Base-by-base conservation (phyloP, 371 early-diverging fungal species). In the Rhizopus arrhizus region DNA sequence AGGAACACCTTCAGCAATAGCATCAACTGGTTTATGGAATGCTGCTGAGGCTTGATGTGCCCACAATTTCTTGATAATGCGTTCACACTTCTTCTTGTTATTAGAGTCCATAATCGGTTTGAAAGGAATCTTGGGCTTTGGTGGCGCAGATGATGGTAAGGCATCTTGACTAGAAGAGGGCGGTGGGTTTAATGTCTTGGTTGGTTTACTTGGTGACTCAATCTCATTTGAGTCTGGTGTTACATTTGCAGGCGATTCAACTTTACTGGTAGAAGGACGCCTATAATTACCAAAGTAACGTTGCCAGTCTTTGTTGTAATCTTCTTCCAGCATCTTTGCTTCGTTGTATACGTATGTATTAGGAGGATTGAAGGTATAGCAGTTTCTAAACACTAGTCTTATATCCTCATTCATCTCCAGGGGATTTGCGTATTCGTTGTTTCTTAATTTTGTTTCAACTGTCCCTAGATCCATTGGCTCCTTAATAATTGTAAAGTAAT, bases 381-480 rank as follows among this genome's bases (percentile, higher is more conserved):
- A 85, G 60, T 85, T 85, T n/a, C 64, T 68, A 46, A 85, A 77
- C 59, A 85, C 76, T 11, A 85, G 65, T 1, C 68, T 70, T 28
- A 82, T 70, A 54, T 85, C 85, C 2, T 59, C 59, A 38, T 83
- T 72, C 57, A 85, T 77, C 35, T 80, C 74, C 5, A 72, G 61
- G 6, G 77, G 68, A 45, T 65, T 70, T 5, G 45, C 47, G 56
- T 86, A 86, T 36, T 74, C 68, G 13, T 73, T 63, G 0, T 59
- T 69, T 32, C 62, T 66, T 16, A 85, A 41, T 69, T 95, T 95
- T 45, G 81, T 76, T 61, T 90, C 89, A 43, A 99, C 88, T 0
- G 98, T 99, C 0, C 92, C 89, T 4, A 99, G 78, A 68, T 99
- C 99, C 98, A 99, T 99, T 0, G 99, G 99, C 2, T 84, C 55